Base-by-base conservation (phyloP, 2,329 filamentous ascomycete species). In the Phoma sp. region DNA sequence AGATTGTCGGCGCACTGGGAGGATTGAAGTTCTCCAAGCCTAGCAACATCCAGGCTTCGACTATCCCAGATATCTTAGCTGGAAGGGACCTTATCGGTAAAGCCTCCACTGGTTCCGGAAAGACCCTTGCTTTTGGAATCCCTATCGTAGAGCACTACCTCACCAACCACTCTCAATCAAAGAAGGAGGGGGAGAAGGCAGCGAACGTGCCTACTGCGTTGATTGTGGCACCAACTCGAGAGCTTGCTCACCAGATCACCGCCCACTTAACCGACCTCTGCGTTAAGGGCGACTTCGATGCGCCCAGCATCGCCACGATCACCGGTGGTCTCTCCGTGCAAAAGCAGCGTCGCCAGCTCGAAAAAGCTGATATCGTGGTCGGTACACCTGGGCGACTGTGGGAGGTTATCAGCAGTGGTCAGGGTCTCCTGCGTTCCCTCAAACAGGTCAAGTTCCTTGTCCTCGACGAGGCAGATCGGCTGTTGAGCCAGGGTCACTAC, bases 1-100 rank as follows among this genome's bases (percentile, higher is more conserved):
- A 85, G 45, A 83, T 90, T 0, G 78, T 96, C 14, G 86, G 87
- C 1, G 86, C 91, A 13, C 79, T 99, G 29, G 88, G 91, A 2
- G 89, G 87, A 62, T 80, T 98, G 57, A 89, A 88, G 53, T 98
- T 98, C 71, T 71, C 83, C 4, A 87, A 85, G 54, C 95, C 95
- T 0, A 97, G 93, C 0, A 77, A 83, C 0, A 96, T 99, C 53
- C 95, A 99, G 72, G 77, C 81, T 18, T 82, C 86, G 30, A 82
- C 90, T 1, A 96, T 99, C 64, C 93, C 95, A 0, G 84, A 90
- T 47, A 90, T 97, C 40, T 72, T 93, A 18, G 84, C 86, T 5
- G 93, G 93, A 0, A 89, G 90, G 70, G 93, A 99, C 74, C 89
- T 98, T 13, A 89, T 99, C 60, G 95, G 95, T 37, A 99, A 99